These are phyloP conservation scores for Lecanicillium sp. DNA, from an alignment of 2,329 filamentous ascomycete genomes.

Conservation along the genomic window DNA sequence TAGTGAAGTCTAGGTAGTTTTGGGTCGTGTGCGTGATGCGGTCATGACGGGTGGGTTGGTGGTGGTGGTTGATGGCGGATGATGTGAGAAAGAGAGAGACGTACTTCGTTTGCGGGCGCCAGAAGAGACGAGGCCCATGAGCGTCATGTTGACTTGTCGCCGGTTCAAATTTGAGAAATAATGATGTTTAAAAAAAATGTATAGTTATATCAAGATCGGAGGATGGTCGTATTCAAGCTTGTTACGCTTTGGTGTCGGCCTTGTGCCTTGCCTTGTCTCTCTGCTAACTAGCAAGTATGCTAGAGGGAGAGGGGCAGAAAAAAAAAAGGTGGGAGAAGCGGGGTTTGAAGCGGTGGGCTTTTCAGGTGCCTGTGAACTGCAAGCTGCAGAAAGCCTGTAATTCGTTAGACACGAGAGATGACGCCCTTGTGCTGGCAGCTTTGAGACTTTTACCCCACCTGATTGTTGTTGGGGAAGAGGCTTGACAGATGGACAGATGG, in stretches of 20 bases:
- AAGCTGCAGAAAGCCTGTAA: too few species aligned
- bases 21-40: too few species aligned
- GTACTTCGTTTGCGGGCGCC: constrained; percentile 4
- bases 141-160: too few species aligned
- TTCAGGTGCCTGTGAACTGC: too few species aligned
- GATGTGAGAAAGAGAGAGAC: background rate
- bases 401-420: too few species aligned
- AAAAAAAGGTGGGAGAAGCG: background rate
- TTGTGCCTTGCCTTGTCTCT: too few species aligned
- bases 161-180: background rate
- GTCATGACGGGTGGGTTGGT: background rate
- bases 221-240: too few species aligned
- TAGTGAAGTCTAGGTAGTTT: background rate
- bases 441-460: background rate
- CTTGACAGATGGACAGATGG: background rate
- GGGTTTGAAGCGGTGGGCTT: too few species aligned
- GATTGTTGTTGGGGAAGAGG: constrained; percentile 1
- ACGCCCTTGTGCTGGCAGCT: background rate
- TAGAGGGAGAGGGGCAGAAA: background rate
- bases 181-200: too few species aligned
- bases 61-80: background rate
- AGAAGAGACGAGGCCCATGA: constrained; percentile 9
- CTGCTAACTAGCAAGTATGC: too few species aligned
- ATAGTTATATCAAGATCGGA: too few species aligned
- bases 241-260: too few species aligned